A percentile compares a stretch with the other conserved stretches of the same genome.
phyloP scores from a whole-genome alignment of 2,329 filamentous ascomycete genomes.

The Didymella pomorum region DNA sequence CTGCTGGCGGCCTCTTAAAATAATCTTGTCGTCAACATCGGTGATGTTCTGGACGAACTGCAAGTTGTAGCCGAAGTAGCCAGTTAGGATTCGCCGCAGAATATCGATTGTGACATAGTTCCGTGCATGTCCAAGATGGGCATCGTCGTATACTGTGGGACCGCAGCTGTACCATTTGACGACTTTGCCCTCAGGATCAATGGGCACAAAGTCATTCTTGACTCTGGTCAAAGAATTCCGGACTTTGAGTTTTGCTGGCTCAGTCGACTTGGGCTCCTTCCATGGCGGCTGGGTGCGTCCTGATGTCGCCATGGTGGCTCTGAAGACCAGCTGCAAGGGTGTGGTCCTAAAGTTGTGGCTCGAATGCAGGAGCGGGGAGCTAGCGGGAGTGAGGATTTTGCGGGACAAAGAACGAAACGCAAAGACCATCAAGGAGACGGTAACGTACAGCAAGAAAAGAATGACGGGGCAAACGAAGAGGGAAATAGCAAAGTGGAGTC shows the following conservation, averaged over 20 bases:
- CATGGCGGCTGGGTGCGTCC: slow-evolving; percentile 51
- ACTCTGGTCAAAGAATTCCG: slow-evolving; percentile 81
- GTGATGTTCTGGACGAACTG: slow-evolving; percentile 95
- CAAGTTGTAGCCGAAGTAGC: slow-evolving; percentile 85
- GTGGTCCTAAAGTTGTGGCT: slow-evolving; percentile 27
- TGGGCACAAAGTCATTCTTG: slow-evolving; percentile 77
- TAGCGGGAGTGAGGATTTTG: slow-evolving; percentile 33
- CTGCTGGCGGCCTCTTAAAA: slow-evolving; percentile 74
- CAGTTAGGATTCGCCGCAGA: slow-evolving; percentile 78
- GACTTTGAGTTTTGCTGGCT: slow-evolving; percentile 69
- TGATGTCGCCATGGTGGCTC: slow-evolving; percentile 45
- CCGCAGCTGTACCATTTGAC: slow-evolving; percentile 91
- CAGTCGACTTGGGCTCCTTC: slow-evolving; percentile 47
- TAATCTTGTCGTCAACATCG: slow-evolving; percentile 66
- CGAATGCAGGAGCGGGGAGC: slow-evolving; percentile 31
- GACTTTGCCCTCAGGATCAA: slow-evolving; percentile 71
- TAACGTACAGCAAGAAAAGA: slow-evolving; percentile 24
- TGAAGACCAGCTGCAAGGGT: slow-evolving; percentile 21
- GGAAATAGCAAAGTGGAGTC: slow-evolving; percentile 27
- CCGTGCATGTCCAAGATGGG: slow-evolving; percentile 81
- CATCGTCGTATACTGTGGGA: slow-evolving; percentile 84
- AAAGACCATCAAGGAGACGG: slow-evolving; percentile 45
- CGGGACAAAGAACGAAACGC: slow-evolving; percentile 37
- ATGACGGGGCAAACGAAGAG: slow-evolving; percentile 23
- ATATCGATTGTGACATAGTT: slow-evolving; percentile 95